These are phyloP conservation scores for Tuber calosporum DNA, from an alignment of 495 filamentous ascomycete species.

Conservation along the genomic window DNA sequence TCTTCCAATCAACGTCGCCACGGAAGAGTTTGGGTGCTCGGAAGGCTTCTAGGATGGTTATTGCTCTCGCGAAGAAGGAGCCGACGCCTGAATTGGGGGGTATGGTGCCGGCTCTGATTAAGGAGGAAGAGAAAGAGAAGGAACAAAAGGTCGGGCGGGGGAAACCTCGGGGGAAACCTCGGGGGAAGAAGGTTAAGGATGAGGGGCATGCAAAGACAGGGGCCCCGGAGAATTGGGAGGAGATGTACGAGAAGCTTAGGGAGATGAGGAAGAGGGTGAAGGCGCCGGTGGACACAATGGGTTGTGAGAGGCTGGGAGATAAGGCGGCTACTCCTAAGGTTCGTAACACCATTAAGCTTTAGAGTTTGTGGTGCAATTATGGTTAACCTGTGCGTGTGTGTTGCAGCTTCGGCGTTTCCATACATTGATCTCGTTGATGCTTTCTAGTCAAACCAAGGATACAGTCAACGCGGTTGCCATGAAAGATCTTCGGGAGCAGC, in stretches of 20 bases:
- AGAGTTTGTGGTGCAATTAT: neutral
- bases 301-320: constrained; percentile 72
- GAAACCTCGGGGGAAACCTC: constrained; percentile 1
- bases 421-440: constrained; percentile 86
- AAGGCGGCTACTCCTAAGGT: constrained; percentile 45
- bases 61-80: constrained; percentile 13
- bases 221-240: constrained; percentile 76
- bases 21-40: neutral
- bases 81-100: constrained; percentile 22
- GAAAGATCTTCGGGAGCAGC: constrained; percentile 64
- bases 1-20: constrained; percentile 19
- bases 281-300: constrained; percentile 98
- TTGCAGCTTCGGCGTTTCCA: constrained; percentile 71
- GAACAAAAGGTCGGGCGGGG: neutral
- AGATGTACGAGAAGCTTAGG: constrained; percentile 68
- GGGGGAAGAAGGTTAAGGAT: constrained; percentile 11
- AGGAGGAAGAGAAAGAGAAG: constrained; percentile 19
- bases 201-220: constrained; percentile 6
- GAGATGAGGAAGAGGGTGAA: constrained; percentile 67
- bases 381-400: constrained; percentile 3
- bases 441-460: constrained; percentile 95
- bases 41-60: neutral
- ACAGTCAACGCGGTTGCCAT: constrained; percentile 85
- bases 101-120: constrained; percentile 24
- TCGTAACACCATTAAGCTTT: neutral